These are phyloP conservation scores for Camelina hispida DNA, from an alignment of 345 rosid species.

Conservation along the genomic window DNA sequence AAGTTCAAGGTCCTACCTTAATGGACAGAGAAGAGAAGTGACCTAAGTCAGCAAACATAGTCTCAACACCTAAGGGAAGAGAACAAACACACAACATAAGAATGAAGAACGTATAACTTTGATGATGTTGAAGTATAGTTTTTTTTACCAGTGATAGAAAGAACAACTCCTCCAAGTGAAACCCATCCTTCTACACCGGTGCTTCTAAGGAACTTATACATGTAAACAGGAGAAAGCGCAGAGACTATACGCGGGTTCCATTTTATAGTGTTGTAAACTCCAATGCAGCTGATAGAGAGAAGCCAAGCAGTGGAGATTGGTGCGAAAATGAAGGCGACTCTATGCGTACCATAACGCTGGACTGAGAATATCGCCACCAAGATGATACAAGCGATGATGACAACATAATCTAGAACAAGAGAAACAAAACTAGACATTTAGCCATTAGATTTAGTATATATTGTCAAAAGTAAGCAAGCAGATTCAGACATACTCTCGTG, in stretches of 20 bases:
- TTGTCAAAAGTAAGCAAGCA: constrained; percentile 1
- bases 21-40: constrained; percentile 85
- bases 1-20: constrained; percentile 54
- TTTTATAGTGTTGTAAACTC: constrained; percentile 68
- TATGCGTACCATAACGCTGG: constrained; percentile 81
- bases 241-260: constrained; percentile 74
- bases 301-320: constrained; percentile 83
- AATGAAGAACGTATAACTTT: constrained; percentile 16
- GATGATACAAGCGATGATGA: constrained; percentile 66
- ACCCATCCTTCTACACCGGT: constrained; percentile 84
- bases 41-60: constrained; percentile 86
- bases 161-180: constrained; percentile 89
- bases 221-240: constrained; percentile 85
- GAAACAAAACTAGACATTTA: constrained; percentile 19
- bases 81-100: constrained; percentile 16
- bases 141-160: constrained; percentile 77
- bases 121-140: not conserved
- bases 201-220: constrained; percentile 69
- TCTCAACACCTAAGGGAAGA: constrained; percentile 69
- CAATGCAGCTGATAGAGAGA: constrained; percentile 68
- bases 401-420: constrained; percentile 64
- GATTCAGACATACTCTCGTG: constrained; percentile 66
- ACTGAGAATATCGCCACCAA: constrained; percentile 85
- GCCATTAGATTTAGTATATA: not conserved
- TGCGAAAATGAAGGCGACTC: constrained; percentile 80